phyloP scores from a whole-genome alignment of 305 asterid genomes.

The Striga hermonthica region DNA sequence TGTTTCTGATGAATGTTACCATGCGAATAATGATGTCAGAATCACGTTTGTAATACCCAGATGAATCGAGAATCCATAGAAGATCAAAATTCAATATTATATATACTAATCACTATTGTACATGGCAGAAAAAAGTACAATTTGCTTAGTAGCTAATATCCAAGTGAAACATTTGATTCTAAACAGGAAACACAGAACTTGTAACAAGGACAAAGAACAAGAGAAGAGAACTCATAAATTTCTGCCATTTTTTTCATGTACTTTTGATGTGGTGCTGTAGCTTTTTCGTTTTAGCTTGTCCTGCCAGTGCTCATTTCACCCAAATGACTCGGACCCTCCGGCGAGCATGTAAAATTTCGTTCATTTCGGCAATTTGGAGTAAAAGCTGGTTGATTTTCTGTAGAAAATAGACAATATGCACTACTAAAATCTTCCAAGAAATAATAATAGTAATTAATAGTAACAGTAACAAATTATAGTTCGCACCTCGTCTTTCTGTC shows the following conservation, averaged over 20 bases:
- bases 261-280: slow-evolving; percentile 1
- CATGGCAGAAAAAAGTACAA: too few relatives aligned
- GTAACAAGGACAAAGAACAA: neutral
- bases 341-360: slow-evolving; percentile 45
- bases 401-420: slow-evolving; percentile 21
- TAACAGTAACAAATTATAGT: neutral
- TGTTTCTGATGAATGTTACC: too few relatives aligned
- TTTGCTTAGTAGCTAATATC: neutral
- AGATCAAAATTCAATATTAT: too few relatives aligned
- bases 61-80: too few relatives aligned
- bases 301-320: slow-evolving; percentile 35
- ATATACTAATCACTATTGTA: too few relatives aligned
- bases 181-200: neutral
- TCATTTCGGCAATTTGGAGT: slow-evolving; percentile 51
- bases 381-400: slow-evolving; percentile 65
- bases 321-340: slow-evolving; percentile 59
- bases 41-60: too few relatives aligned
- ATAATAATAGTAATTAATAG: neutral
- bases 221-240: neutral
- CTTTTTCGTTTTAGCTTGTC: too few relatives aligned
- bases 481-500: slow-evolving; percentile 57
- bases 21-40: too few relatives aligned
- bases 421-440: neutral
- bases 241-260: slow-evolving; percentile 1
- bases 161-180: slow-evolving; percentile 5